Evolutionary conservation across 805 yeast genomes (phyloP).

Genomic region (Sugiyamaella americana): DNA sequence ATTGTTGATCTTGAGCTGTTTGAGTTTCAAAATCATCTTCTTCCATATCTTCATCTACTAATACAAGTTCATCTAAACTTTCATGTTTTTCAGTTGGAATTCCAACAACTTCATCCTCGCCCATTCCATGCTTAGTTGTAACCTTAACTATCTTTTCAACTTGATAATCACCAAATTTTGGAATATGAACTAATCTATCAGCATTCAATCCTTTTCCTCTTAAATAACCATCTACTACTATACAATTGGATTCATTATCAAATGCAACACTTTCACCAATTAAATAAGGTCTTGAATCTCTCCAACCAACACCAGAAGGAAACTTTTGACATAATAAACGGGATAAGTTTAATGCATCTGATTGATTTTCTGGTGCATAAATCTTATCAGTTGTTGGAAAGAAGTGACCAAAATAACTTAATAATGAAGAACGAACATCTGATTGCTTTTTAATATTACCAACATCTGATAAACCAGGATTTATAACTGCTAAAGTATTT

Average conservation of each 20-base stretch:
- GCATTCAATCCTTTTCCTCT: conserved; percentile 80
- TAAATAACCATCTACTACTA: conserved; percentile 73
- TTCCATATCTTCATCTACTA: conserved; percentile 25
- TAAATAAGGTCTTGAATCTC: conserved; percentile 86
- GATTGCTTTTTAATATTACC: conserved; percentile 71
- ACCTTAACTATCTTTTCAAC: conserved; percentile 53
- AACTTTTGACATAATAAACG: conserved; percentile 77
- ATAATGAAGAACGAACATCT: conserved; percentile 59
- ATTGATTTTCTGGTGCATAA: conserved; percentile 56
- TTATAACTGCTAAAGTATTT: conserved; percentile 38
- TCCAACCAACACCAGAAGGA: conserved; percentile 84
- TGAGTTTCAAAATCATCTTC: conserved; percentile 26
- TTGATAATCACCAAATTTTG: conserved; percentile 86
- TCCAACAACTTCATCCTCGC: conserved; percentile 25
- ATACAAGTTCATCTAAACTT: conserved; percentile 26
- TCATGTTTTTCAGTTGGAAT: conserved; percentile 28
- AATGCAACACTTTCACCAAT: conserved; percentile 61
- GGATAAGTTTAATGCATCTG: conserved; percentile 68
- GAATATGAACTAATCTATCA: conserved; percentile 74
- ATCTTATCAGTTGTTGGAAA: conserved; percentile 77
- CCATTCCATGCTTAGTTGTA: conserved; percentile 15
- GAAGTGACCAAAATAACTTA: conserved; percentile 64
- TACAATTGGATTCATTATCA: conserved; percentile 31
- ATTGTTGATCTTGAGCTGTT: conserved; percentile 22
- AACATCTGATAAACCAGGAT: conserved; percentile 29